Percentiles rank a stretch among this genome's conserved stretches.
Conservation (phyloP, 352 stramenopile species). For the Elongisporangium senticosum region DNA sequence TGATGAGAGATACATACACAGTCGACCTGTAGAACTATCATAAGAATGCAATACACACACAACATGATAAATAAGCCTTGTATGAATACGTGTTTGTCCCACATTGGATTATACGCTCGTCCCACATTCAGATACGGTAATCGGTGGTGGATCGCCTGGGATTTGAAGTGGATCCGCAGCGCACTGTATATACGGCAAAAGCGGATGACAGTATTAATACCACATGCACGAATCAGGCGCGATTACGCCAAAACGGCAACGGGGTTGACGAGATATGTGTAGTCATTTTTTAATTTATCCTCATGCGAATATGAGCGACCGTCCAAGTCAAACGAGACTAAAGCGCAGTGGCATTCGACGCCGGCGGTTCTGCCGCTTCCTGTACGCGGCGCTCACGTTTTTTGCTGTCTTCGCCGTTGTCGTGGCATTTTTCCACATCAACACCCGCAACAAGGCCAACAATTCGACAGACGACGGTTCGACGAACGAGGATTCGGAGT, state of each 20-base stretch:
- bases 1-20: constrained; percentile 12
- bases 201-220: too few relatives aligned
- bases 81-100: too few relatives aligned
- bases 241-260: background rate
- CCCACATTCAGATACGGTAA: background rate
- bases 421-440: constrained; percentile 47
- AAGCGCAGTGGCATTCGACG: background rate
- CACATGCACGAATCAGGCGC: background rate
- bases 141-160: background rate
- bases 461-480: constrained; percentile 23
- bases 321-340: too few relatives aligned
- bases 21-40: background rate
- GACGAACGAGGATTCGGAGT: constrained; percentile 62
- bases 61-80: too few relatives aligned
- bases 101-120: too few relatives aligned
- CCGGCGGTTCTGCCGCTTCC: constrained; percentile 56
- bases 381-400: constrained; percentile 64
- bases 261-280: background rate
- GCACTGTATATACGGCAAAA: background rate
- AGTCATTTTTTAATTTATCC: too few relatives aligned
- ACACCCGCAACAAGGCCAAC: background rate
- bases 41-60: background rate
- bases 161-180: too few relatives aligned
- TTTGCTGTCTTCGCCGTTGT: constrained; percentile 76
- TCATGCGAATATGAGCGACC: too few relatives aligned